Evolutionary conservation across 805 yeast species (phyloP), one percentile per base, ranked within the genome.

Genomic region (Zygoascus ofunaensis): DNA sequence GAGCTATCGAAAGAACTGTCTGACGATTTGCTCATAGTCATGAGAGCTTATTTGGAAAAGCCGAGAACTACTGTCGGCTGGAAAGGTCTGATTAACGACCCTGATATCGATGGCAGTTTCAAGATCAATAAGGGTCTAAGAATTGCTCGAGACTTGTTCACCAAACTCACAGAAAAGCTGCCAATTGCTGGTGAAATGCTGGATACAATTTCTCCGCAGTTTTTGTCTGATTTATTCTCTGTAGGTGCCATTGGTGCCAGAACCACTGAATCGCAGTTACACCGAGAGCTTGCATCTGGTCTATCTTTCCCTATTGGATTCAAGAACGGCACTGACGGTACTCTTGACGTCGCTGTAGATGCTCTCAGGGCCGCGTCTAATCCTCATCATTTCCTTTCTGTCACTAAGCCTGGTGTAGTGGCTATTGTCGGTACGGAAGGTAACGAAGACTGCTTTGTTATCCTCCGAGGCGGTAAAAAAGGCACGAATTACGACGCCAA

Each of bases 1-100:
- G 70, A 69, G 44, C 61, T 81, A 32, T 68, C 82, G 36, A 77
- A 77, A 45, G 72, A 78, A 59, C 70, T 83, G 51, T 72, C 80
- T 52, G 79, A 76, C 39, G 96, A 90, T 55, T 72, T 92, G 48
- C 76, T 80, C 46, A 80, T 92, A 47, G 81, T 92, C 50, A 92
- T 92, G 98, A 80, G 98, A 69, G 97, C 97, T 3, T 92, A 92
- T 71, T 73, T 92, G 59, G 98, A 90, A 65, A 90, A 90, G 68
- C 98, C 98, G 56, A 80, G 98, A 69, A 90, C 98, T 42, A 90
- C 97, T 23, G 97, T 92, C 38, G 98, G 98, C 48, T 90, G 98
- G 98, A 90, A 90, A 69, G 98, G 98, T 55, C 73, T 90, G 54
- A 92, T 90, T 58, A 90, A 90, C 63, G 98, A 90, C 65, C 98